Evolutionary conservation across 345 rosid species (phyloP), one percentile per base, ranked within the genome.

Genomic region (Hibiscus syriacus): DNA sequence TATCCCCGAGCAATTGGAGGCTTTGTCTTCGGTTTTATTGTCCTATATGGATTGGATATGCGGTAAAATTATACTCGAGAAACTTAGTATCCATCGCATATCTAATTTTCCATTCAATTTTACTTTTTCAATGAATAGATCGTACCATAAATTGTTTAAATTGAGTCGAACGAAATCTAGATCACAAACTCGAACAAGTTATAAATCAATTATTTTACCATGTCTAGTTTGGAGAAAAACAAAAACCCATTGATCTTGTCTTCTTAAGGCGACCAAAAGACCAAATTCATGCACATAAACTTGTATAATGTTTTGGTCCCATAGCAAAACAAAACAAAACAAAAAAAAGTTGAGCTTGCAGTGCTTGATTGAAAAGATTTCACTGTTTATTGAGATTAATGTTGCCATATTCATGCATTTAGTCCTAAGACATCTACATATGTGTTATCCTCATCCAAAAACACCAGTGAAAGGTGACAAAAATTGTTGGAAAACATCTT

Each of bases 351-450:
- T 48, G 1, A 49, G 69, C 57, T 65, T 29, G 4, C 5, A 29
- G 27, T 65, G 43, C 46, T 56, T 65, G 69, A 46, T 49, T 49
- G 56, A 49, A 29, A 12, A 2, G 41, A 65, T 17, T 17, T 46
- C 46, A 5, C 69, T 17, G 29, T 30, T 17, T 65, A 10, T 29
- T 65, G 57, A 54, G 30, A 29, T 49, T 20, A 5, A 29, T 48
- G 43, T 27, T 49, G 43, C 56, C 55, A 46, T 3, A 48, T 65
- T 46, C 69, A 65, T 65, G 57, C 69, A 65, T 30, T 49, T 65
- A 49, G 69, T 49, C 69, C 10, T 48, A 29, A n/a, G 17, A 64
- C 27, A 20, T 50, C 55, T 17, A 3, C 19, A 2, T 50, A 8
- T 45, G 19, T n/a, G 2, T 25, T 36, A 63, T 27, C 55, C 26